These are phyloP conservation scores for Fusarium austroafricanum DNA, from an alignment of 2,329 filamentous ascomycete genomes.

Conservation along the genomic window DNA sequence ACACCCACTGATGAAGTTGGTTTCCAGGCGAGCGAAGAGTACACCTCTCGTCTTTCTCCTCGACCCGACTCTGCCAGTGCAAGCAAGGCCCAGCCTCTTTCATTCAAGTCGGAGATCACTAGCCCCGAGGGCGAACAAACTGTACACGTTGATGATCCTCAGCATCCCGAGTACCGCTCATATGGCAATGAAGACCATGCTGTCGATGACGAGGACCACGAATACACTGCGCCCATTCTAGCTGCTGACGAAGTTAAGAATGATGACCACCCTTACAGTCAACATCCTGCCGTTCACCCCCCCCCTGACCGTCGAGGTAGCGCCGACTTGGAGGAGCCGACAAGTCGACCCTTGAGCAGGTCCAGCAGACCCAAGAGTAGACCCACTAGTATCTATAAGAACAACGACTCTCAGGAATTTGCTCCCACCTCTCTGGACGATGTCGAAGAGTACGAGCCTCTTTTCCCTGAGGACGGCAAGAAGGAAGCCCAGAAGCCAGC, in stretches of 20 bases:
- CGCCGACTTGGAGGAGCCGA: conserved; percentile 66
- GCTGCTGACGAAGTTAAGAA: conserved; percentile 89
- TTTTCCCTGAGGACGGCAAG: conserved; percentile 85
- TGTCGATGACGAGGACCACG: conserved; percentile 68
- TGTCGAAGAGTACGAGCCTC: conserved; percentile 92
- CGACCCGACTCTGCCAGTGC: conserved; percentile 57
- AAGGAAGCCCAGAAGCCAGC: conserved; percentile 57
- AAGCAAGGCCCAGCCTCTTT: conserved; percentile 28
- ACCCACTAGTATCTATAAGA: conserved; percentile 69
- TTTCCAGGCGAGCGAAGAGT: conserved; percentile 88
- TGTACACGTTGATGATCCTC: conserved; percentile 80
- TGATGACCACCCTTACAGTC: conserved; percentile 72
- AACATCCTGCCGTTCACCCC: conserved; percentile 86
- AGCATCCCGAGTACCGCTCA: conserved; percentile 53
- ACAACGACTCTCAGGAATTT: conserved; percentile 63
- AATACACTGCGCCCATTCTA: conserved; percentile 82
- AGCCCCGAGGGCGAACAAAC: conserved; percentile 63
- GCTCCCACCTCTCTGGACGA: conserved; percentile 81
- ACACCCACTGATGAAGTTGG: conserved; percentile 93
- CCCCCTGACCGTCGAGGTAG: conserved; percentile 72
- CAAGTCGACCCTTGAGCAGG: conserved; percentile 71
- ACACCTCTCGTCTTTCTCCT: conserved; percentile 79
- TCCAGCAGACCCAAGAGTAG: conserved; percentile 53
- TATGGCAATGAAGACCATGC: conserved; percentile 57
- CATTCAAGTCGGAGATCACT: conserved; percentile 49